Evolutionary conservation across 306 rosid species (phyloP), one percentile per base, ranked within the genome.

Genomic region (Cucurbita pepo): DNA sequence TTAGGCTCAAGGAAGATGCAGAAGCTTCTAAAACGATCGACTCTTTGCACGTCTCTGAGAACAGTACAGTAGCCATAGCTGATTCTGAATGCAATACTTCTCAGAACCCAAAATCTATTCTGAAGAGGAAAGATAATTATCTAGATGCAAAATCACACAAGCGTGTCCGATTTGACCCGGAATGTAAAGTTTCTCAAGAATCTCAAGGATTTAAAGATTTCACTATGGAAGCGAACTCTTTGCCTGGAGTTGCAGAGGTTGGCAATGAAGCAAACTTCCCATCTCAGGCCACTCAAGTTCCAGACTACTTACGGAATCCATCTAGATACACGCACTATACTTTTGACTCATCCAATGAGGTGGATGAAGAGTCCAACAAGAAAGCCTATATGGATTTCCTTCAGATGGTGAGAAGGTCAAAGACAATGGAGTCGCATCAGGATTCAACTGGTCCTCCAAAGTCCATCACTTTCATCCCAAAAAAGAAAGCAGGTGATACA

Each of bases 141-240:
- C 52, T 76, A 2, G 96, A 86, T 73, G 67, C 78, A 3, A 87
- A 77, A 75, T 51, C 88, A 0, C 82, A 52, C 34, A 94, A 94
- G 80, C 97, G 97, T 10, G 96, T 90, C 19, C 89, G 98, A 15
- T 94, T 94, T 56, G 90, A 89, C 59, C 80, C 97, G 13, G 85
- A 81, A 47, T 86, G 84, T 76, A 85, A 78, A 52, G 87, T 60
- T 50, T 75, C 72, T 51, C 54, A 54, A 41, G 88, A 74, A 53
- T 59, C 81, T 74, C 80, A 77, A 48, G 82, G 60, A 61, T 60
- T 77, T 21, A 67, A 71, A 45, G 85, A 79, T 76, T 61, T 72
- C 1, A 58, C 84, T 41, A 75, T 62, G 81, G 79, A 83, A 62
- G 15, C 10, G 59, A 61, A 73, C 48, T 34, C 80, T 66, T 70